Evolutionary conservation across 2,329 filamentous ascomycete species (phyloP), one percentile per base, ranked within the genome.

Genomic region (Lojkania enalia): DNA sequence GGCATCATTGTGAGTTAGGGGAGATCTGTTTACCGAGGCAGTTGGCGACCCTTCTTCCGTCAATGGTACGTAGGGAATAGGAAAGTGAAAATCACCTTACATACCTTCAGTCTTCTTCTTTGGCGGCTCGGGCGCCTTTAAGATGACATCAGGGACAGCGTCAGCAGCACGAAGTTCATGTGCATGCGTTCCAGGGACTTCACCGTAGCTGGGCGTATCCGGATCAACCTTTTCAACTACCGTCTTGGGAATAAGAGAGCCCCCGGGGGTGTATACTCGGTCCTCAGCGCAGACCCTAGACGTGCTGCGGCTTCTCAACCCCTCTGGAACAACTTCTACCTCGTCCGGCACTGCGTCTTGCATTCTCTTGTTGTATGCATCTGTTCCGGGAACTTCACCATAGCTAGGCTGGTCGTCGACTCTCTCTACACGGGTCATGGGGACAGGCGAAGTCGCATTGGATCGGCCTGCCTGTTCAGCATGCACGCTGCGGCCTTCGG

Each of bases 331-430:
- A 39, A 85, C 71, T 61, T 84, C 80, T 20, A 85, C 72, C 62
- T 85, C 80, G 60, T 85, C 82, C 4, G 82, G 82, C 4, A 84
- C 81, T 20, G 82, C 81, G 62, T 85, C 82, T 54, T 77, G 74
- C 16, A 64, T 71, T 49, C 81, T 72, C 57, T 77, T 75, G n/a
- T 79, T 74, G 63, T 83, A 85, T 43, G 81, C 81, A 14, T 73
- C 64, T 20, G 82, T 85, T 7, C 81, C 81, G 3, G 82, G 83
- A 3, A 84, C 74, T 61, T 85, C 81, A 58, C 82, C 83, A 57
- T 85, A 74, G 49, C 75, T 74, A 12, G 80, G 77, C 47, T 70
- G 65, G 56, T 81, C 75, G 62, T 85, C 83, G 31, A 84, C 78
- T 57, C 78, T 77, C 67, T 85, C 82, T 19, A 85, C 80, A 51